These are phyloP conservation scores for Cladosporium colombiae DNA, from an alignment of 2,329 filamentous ascomycete genomes.

Conservation along the genomic window DNA sequence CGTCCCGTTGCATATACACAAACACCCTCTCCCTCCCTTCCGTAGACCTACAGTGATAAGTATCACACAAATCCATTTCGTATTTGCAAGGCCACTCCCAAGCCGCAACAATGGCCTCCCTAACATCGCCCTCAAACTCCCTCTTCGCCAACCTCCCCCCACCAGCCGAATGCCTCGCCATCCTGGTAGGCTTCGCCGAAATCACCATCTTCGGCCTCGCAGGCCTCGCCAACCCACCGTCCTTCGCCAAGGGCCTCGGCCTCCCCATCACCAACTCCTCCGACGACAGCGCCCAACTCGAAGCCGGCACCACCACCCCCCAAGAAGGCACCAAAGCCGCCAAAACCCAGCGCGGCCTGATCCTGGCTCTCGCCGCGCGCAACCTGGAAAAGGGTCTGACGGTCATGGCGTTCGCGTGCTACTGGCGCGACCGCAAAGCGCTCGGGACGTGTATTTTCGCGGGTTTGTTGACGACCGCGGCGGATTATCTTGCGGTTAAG, in stretches of 20 bases:
- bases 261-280: constrained; percentile 29
- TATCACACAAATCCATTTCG: not conserved
- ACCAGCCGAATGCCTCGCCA: constrained; percentile 39
- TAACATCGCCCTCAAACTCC: constrained; percentile 6
- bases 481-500: constrained; percentile 35
- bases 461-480: constrained; percentile 33
- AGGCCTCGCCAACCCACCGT: constrained; percentile 36
- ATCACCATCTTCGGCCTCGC: constrained; percentile 37
- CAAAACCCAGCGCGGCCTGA: constrained; percentile 31
- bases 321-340: not conserved
- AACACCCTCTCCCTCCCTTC: not conserved
- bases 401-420: constrained; percentile 35
- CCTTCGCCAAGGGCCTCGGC: constrained; percentile 39
- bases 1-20: not conserved
- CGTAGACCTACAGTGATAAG: not conserved
- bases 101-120: constrained; percentile 13
- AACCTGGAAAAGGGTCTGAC: constrained; percentile 37
- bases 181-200: constrained; percentile 38
- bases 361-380: constrained; percentile 33
- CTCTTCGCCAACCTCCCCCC: constrained; percentile 35
- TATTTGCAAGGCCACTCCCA: not conserved
- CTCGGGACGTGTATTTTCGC: constrained; percentile 33
- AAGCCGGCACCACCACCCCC: constrained; percentile 2
- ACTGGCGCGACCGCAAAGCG: constrained; percentile 35
- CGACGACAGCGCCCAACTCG: not conserved